phyloP scores from a whole-genome alignment of 768 basidiomycete species.

The Amanita exitialis region DNA sequence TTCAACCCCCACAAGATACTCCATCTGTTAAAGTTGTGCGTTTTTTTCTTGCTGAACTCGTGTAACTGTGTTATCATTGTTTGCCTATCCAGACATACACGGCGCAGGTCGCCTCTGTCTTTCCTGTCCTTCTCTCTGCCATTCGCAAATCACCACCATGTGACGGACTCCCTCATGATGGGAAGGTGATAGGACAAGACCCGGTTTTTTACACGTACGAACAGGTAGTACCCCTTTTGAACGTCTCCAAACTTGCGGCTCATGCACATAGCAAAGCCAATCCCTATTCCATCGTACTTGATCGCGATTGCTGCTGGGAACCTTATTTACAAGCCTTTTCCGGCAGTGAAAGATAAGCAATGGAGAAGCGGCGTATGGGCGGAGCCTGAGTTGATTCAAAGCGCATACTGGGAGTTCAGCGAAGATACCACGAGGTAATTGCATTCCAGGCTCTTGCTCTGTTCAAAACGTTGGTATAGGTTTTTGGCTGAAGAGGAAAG shows the following conservation, averaged over 20 bases:
- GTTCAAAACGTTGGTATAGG: conserved; percentile 24
- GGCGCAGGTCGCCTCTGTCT: conserved; percentile 66
- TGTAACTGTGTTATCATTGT: background rate
- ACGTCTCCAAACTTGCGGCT: background rate
- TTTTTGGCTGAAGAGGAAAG: conserved; percentile 73
- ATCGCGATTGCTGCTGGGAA: conserved; percentile 87
- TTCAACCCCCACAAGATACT: conserved; percentile 41
- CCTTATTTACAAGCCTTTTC: conserved; percentile 62
- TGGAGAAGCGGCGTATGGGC: conserved; percentile 90
- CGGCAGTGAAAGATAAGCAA: conserved; percentile 43
- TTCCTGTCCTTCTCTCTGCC: conserved; percentile 84
- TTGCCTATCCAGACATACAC: conserved; percentile 54
- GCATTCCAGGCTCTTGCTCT: conserved; percentile 2
- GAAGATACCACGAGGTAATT: conserved; percentile 72
- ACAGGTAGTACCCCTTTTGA: conserved; percentile 37
- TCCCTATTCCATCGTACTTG: conserved; percentile 87
- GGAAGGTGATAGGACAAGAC: conserved; percentile 67
- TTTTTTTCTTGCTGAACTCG: conserved; percentile 6
- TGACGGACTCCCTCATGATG: conserved; percentile 60
- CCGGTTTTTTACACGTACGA: conserved; percentile 64
- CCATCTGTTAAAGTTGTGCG: conserved; percentile 78
- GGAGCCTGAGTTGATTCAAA: conserved; percentile 74
- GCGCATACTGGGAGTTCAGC: conserved; percentile 79
- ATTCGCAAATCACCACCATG: conserved; percentile 68
- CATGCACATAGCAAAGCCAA: conserved; percentile 37